These are phyloP conservation scores for Sanghuangporus weigelae DNA, from an alignment of 1,284 basidiomycete species.

Conservation along the genomic window DNA sequence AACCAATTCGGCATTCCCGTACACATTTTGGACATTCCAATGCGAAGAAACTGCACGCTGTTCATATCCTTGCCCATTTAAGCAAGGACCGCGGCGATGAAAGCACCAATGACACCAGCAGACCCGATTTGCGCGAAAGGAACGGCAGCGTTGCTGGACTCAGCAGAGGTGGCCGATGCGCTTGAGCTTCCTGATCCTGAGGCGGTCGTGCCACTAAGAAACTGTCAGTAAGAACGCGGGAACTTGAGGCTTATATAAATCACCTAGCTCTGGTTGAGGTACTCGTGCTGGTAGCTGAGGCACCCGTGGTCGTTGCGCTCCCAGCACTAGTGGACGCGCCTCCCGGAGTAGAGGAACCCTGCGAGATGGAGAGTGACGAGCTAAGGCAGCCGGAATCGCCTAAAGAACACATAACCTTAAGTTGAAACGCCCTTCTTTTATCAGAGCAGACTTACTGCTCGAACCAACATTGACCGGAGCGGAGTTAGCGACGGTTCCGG, in stretches of 20 bases:
- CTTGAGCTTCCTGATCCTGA: not conserved
- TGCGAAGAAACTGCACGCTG: not conserved
- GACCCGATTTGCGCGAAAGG: constrained; percentile 32
- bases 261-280: not conserved
- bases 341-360: constrained; percentile 16
- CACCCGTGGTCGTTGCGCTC: constrained; percentile 15
- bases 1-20: not conserved
- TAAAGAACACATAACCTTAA: constrained; percentile 18
- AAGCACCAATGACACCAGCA: constrained; percentile 43
- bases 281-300: not conserved
- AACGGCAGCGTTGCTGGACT: constrained; percentile 10
- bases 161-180: constrained; percentile 29
- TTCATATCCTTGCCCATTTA: not conserved
- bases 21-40: not conserved
- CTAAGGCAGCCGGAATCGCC: constrained; percentile 31
- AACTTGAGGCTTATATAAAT: not conserved
- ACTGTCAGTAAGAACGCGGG: not conserved
- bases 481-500: constrained; percentile 40
- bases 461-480: constrained; percentile 44
- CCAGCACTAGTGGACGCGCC: constrained; percentile 18
- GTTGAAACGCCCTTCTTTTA: not conserved
- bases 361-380: constrained; percentile 22
- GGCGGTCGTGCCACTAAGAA: not conserved
- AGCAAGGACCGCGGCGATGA: constrained; percentile 35
- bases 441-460: constrained; percentile 37